Base-by-base conservation (phyloP, 1,284 basidiomycete genomes). In the Fomitopsis schrenkii region DNA sequence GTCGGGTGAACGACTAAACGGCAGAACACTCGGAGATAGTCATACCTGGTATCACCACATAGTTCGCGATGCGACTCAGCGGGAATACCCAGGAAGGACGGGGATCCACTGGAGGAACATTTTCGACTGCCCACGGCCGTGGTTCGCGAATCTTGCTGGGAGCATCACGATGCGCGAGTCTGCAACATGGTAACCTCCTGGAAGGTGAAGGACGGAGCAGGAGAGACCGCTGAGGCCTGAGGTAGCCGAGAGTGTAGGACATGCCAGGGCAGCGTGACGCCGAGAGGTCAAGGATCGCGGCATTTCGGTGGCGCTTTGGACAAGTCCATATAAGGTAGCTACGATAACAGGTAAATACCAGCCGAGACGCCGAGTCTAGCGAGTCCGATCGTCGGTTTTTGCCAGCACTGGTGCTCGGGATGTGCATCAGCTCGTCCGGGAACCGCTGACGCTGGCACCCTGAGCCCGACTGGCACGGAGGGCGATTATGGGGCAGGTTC, bases 41-140 rank as follows among this genome's bases (percentile, higher is more conserved):
- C 64, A 50, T 58, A 71, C 72, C 60, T 57, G 72, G 72, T 35
- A 73, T 68, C 52, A 71, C 57, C 40, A 69, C 60, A 57, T 68
- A 71, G 63, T 70, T 71, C 59, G 67, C 61, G 52, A 72, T 64
- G 35, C 66, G 66, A 54, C 66, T 68, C 12, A 67, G 63, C 35
- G 64, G 63, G 46, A 61, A 63, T 30, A 69, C 61, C 72, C 72
- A 73, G 0, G 66, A 19, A 19, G 44, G 64, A 33, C 48, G 65
- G 57, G 63, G 70, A 59, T 71, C 70, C 60, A 40, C 63, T 59
- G 41, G 60, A 62, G 48, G 61, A 54, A 60, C 57, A 61, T 60
- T 54, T 64, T 65, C 66, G 60, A 45, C 59, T 53, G 46, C 50
- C 59, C 62, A 65, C 59, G 59, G 38, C 38, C n/a, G 57, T 12